Conservation (phyloP, 2,329 filamentous ascomycete species). For the Fusarium poae region DNA sequence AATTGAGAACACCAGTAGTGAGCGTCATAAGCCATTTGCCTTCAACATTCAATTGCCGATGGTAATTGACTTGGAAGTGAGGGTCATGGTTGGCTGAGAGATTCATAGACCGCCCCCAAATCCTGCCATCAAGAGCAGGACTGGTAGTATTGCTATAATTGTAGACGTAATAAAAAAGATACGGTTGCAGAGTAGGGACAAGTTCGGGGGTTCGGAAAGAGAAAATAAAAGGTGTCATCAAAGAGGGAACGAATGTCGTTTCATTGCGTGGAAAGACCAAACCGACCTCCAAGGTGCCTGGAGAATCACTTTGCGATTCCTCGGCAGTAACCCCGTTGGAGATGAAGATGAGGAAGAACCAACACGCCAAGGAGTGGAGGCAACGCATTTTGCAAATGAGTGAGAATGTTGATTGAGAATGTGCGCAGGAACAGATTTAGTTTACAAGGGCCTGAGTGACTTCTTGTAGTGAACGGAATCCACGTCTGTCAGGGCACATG, state of each 20-base stretch:
- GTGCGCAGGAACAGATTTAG: background rate
- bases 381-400: background rate
- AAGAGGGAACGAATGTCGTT: background rate
- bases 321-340: background rate
- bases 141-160: background rate
- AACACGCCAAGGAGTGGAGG: constrained; percentile 9
- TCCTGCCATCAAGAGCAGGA: accelerated
- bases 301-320: background rate
- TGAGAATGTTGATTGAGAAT: background rate
- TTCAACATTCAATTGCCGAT: background rate
- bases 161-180: background rate
- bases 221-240: constrained; percentile 10
- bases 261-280: constrained; percentile 23
- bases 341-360: constrained; percentile 1
- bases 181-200: background rate
- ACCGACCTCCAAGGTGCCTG: constrained; percentile 1
- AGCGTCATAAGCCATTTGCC: background rate
- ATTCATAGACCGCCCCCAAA: background rate
- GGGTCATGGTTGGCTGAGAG: background rate
- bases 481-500: background rate
- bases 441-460: background rate
- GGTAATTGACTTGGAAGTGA: background rate
- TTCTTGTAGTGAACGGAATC: constrained; percentile 7
- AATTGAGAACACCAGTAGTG: background rate
- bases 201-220: constrained; percentile 5